phyloP scores from a whole-genome alignment of 768 basidiomycete species.

The Boletellus sp. region DNA sequence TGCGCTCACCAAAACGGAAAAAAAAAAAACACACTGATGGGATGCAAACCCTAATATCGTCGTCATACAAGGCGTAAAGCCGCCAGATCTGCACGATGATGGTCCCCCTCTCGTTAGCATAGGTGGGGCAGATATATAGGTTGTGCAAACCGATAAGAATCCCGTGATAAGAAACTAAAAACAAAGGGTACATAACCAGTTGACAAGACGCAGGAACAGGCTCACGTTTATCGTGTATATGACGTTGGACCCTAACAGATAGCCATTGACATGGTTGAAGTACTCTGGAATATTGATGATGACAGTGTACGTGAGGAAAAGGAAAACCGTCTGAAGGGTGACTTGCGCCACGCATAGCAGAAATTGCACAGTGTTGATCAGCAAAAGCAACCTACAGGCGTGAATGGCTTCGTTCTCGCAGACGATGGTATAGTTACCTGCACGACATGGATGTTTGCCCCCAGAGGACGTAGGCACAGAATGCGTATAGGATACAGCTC shows the following conservation, averaged over 20 bases:
- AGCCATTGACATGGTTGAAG: not conserved
- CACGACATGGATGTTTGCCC: constrained; percentile 6
- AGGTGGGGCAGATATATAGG: not conserved
- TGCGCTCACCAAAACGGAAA: not conserved
- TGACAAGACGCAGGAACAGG: not conserved
- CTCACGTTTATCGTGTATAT: constrained; percentile 15
- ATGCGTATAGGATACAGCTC: constrained; percentile 14
- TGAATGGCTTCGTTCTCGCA: not conserved
- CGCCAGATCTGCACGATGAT: constrained; percentile 18
- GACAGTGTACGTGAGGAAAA: constrained; percentile 4
- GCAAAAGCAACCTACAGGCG: constrained; percentile 6
- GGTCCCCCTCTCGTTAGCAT: not conserved
- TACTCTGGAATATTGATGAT: not conserved
- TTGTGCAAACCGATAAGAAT: constrained; percentile 17
- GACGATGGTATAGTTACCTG: constrained; percentile 1
- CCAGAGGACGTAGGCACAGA: constrained; percentile 14
- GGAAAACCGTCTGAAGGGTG: constrained; percentile 1
- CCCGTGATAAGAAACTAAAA: constrained; percentile 14
- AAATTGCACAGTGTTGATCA: constrained; percentile 15
- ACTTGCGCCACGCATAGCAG: constrained; percentile 10
- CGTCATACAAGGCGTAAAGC: constrained; percentile 19
- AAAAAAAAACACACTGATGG: constrained; percentile 12
- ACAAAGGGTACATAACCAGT: not conserved
- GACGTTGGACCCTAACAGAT: not conserved
- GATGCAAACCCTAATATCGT: constrained; percentile 8